A percentile compares a stretch with the other conserved stretches of the same genome.
These are phyloP conservation scores for Lachancea sp. DNA, from an alignment of 805 yeast species.

Conservation along the genomic window DNA sequence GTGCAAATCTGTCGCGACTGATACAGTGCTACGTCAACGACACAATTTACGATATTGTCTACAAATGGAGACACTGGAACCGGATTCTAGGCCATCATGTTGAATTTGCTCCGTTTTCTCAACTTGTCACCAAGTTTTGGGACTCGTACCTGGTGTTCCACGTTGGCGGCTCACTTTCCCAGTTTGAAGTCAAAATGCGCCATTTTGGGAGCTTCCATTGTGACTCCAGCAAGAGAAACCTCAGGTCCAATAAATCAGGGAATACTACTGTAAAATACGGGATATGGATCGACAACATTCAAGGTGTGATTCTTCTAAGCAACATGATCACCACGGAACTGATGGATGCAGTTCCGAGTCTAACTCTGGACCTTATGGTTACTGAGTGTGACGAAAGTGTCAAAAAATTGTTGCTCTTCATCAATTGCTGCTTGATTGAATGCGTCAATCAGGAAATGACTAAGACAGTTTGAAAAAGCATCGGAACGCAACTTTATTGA, in stretches of 20 bases:
- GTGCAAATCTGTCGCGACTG: constrained; percentile 6
- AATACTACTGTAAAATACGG: constrained; percentile 10
- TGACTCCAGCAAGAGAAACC: not conserved
- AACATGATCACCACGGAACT: constrained; percentile 8
- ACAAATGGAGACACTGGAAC: constrained; percentile 9
- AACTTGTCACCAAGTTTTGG: constrained; percentile 6
- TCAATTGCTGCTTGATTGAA: constrained; percentile 19
- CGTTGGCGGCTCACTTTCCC: constrained; percentile 3
- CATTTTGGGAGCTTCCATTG: not conserved
- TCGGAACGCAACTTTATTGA: too few relatives aligned
- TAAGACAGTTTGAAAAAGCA: not conserved
- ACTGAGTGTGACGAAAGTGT: constrained; percentile 9
- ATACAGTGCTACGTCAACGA: constrained; percentile 9
- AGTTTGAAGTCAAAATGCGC: not conserved
- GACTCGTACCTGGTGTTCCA: constrained; percentile 2
- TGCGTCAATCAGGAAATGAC: constrained; percentile 11
- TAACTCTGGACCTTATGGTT: constrained; percentile 8
- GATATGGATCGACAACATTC: constrained; percentile 19
- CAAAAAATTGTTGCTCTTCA: constrained; percentile 16
- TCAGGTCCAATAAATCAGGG: not conserved
- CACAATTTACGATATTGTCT: constrained; percentile 7
- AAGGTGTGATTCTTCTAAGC: constrained; percentile 19
- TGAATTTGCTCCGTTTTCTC: not conserved
- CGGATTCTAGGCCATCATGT: constrained; percentile 1
- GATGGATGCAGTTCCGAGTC: constrained; percentile 13